Evolutionary conservation across 2,329 filamentous ascomycete genomes (phyloP).

Genomic region (Sphaerulina vaccinii): DNA sequence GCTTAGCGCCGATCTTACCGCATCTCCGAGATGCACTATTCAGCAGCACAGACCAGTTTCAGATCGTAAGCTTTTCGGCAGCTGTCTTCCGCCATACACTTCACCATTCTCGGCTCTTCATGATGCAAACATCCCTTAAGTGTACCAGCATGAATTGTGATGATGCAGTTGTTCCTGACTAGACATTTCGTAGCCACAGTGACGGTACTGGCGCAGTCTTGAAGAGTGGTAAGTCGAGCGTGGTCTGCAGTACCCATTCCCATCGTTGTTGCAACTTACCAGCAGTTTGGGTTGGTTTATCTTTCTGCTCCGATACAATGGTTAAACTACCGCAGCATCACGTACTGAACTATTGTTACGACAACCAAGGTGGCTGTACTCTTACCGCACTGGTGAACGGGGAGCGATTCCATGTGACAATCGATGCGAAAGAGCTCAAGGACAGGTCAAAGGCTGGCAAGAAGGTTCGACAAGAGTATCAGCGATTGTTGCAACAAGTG

Average conservation of each 20-base stretch:
- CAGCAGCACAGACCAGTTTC: background rate
- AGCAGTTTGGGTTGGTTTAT: no score
- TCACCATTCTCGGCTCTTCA: slow-evolving; percentile 14
- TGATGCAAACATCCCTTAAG: slow-evolving; percentile 16
- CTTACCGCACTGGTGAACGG: slow-evolving; percentile 35
- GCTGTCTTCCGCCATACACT: slow-evolving; percentile 11
- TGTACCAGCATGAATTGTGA: slow-evolving; percentile 14
- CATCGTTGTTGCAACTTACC: background rate
- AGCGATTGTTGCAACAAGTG: slow-evolving; percentile 26
- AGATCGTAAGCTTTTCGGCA: slow-evolving; percentile 1
- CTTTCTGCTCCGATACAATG: slow-evolving; percentile 14
- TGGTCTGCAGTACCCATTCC: background rate
- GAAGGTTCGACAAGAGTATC: slow-evolving; percentile 27
- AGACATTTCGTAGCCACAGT: slow-evolving; percentile 7
- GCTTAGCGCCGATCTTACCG: slow-evolving; percentile 1
- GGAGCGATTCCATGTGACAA: slow-evolving; percentile 37
- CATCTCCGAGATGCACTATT: slow-evolving; percentile 2
- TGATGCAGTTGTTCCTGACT: slow-evolving; percentile 21
- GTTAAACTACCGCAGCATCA: slow-evolving; percentile 28
- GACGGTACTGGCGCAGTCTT: background rate
- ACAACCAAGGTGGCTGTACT: slow-evolving; percentile 35
- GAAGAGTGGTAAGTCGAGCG: background rate
- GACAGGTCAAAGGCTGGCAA: slow-evolving; percentile 23
- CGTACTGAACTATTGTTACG: slow-evolving; percentile 36
- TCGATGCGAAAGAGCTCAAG: slow-evolving; percentile 29